Evolutionary conservation across 2,329 filamentous ascomycete genomes (phyloP).

Genomic region (Chalaropsis ovoidea): DNA sequence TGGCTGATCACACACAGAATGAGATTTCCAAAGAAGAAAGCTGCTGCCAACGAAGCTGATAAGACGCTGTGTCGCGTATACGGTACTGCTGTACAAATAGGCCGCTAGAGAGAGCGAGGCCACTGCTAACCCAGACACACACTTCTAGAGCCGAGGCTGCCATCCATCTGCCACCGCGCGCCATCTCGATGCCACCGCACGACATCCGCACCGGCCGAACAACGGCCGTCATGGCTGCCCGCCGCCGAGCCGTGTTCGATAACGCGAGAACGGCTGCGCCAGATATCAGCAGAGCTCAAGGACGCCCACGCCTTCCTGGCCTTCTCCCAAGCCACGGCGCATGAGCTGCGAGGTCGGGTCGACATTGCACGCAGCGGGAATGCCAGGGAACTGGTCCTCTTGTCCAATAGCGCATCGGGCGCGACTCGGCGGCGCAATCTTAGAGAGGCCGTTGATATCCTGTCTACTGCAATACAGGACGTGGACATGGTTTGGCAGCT

Average conservation of each 20-base stretch:
- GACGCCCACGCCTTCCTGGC: conserved; percentile 11
- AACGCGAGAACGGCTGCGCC: conserved; percentile 8
- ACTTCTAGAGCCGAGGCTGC: neutral
- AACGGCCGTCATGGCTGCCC: neutral
- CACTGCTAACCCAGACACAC: neutral
- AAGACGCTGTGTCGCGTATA: neutral
- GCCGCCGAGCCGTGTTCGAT: conserved; percentile 3
- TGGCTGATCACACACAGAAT: neutral
- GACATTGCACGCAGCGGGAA: conserved; percentile 12
- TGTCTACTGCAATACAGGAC: conserved; percentile 14
- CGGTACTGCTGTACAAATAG: neutral
- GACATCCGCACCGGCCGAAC: neutral
- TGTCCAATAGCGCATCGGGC: conserved; percentile 13
- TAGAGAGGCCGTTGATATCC: conserved; percentile 14
- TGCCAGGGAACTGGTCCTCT: neutral
- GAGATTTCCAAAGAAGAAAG: neutral
- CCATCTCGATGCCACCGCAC: neutral
- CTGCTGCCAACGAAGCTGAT: neutral
- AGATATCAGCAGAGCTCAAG: conserved; percentile 1
- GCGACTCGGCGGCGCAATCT: conserved; percentile 16
- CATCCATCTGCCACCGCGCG: too few species aligned
- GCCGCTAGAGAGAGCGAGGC: neutral
- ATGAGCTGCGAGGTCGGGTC: conserved; percentile 8
- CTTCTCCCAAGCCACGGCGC: neutral
- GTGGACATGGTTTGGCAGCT: neutral